Conservation (phyloP, 108 stramenopile species). For the Pseudonitzschia multiseries region DNA sequence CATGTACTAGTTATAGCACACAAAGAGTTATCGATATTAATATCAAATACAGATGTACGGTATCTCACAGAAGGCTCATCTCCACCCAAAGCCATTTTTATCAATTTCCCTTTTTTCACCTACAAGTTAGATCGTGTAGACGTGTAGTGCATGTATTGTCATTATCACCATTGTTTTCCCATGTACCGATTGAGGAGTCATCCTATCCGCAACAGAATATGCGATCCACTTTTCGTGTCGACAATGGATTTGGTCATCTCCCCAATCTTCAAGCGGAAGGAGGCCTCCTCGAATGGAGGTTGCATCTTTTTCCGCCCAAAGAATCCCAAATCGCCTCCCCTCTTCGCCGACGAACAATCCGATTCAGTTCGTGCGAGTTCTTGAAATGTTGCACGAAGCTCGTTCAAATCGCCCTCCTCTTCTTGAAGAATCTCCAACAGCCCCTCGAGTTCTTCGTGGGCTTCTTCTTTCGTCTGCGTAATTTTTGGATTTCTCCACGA, state of each 20-base stretch:
- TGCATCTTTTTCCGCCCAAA: slow-evolving; percentile 84
- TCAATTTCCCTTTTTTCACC: no score
- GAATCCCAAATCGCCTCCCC: slow-evolving; percentile 84
- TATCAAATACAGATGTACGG: no score
- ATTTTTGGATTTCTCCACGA: slow-evolving; percentile 76
- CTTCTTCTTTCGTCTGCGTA: slow-evolving; percentile 70
- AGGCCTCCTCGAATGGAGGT: slow-evolving; percentile 74
- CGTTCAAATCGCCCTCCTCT: slow-evolving; percentile 42
- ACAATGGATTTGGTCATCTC: slow-evolving; percentile 76
- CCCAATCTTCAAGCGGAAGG: slow-evolving; percentile 79
- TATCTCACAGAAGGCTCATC: no score
- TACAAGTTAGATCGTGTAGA: no score
- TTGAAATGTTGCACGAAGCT: slow-evolving; percentile 75
- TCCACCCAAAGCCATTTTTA: no score
- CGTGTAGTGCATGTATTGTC: neutral
- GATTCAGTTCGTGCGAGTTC: slow-evolving; percentile 82
- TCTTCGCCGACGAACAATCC: slow-evolving; percentile 80
- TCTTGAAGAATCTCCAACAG: slow-evolving; percentile 58
- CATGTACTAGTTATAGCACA: no score
- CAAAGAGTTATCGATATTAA: no score
- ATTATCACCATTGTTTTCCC: neutral
- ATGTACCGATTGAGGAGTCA: slow-evolving; percentile 11
- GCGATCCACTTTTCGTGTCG: slow-evolving; percentile 81
- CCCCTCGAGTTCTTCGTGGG: slow-evolving; percentile 61
- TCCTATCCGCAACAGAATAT: slow-evolving; percentile 76